Evolutionary conservation across 306 rosid genomes (phyloP), one percentile per base, ranked within the genome.

Genomic region (Vachellia collinsii): DNA sequence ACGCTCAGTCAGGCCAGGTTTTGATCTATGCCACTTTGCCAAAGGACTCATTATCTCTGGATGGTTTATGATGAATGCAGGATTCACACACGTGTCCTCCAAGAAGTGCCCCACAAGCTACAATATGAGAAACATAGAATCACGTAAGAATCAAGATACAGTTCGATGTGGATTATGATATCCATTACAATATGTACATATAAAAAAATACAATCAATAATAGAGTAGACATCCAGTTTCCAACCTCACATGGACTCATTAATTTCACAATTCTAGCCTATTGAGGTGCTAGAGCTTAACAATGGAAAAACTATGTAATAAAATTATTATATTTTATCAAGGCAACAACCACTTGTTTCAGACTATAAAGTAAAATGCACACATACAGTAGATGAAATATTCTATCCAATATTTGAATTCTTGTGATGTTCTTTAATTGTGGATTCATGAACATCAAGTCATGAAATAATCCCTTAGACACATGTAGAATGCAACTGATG

Each of bases 61-160:
- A 83, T 90, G 98, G 82, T 95, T 93, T 38, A 90, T 93, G 80
- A 95, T 93, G 74, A 88, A 95, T 67, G 97, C 67, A 13, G 98
- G 98, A 84, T 93, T 89, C 10, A 93, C 93, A 77, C 99, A 95
- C 0, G 82, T 90, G 87, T 89, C 98, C 74, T 95, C 99, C 87
- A 95, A 81, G 81, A 90, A 91, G 91, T 95, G 96, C 39, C 96
- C 99, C 82, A 93, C 99, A 85, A 95, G 99, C 99, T 95, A 94
- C 87, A 87, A 63, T 25, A 68, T 48, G 38, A 81, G 16, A 71
- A 77, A 9, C 67, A 67, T 16, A 75, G 50, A 48, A 76, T 76
- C 77, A 85, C 0, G 56, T 11, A 5, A 43, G 22, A 54, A 54
- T 54, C 19, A 54, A 3, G 25, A 65, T 22, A 22, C 64, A 81